These are phyloP conservation scores for Sclerotinia borealis DNA, from an alignment of 2,329 filamentous ascomycete species.

Conservation along the genomic window DNA sequence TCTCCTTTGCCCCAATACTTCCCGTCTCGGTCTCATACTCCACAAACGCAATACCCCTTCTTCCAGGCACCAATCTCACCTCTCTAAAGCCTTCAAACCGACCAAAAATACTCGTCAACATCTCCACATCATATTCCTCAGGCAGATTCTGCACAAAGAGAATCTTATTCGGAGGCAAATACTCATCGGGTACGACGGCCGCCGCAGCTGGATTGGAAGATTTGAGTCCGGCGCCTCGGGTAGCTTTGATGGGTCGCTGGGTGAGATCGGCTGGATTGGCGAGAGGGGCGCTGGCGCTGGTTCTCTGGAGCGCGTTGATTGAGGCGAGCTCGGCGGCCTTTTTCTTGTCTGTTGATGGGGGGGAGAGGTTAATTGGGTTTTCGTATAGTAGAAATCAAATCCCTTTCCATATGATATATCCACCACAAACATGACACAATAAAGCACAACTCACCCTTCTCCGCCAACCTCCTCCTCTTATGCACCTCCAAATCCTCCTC, in stretches of 20 bases:
- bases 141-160: slow-evolving; percentile 91
- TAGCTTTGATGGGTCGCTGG: slow-evolving; percentile 60
- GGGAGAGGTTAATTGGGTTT: neutral
- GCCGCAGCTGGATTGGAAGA: slow-evolving; percentile 61
- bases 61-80: slow-evolving; percentile 79
- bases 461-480: slow-evolving; percentile 74
- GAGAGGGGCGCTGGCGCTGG: slow-evolving; percentile 37
- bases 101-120: slow-evolving; percentile 72
- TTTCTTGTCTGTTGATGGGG: slow-evolving; percentile 52
- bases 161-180: slow-evolving; percentile 94
- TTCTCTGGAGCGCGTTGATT: slow-evolving; percentile 68
- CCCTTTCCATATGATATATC: neutral
- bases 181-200: slow-evolving; percentile 89
- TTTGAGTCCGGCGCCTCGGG: slow-evolving; percentile 70
- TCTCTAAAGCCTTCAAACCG: slow-evolving; percentile 93
- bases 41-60: slow-evolving; percentile 87
- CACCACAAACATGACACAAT: neutral
- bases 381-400: neutral
- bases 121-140: slow-evolving; percentile 76
- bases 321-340: slow-evolving; percentile 60
- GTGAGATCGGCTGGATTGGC: slow-evolving; percentile 38
- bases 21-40: slow-evolving; percentile 90
- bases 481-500: slow-evolving; percentile 81
- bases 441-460: slow-evolving; percentile 65
- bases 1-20: slow-evolving; percentile 90